phyloP scores from a whole-genome alignment of 805 yeast species.

The Candida dajiaensis region DNA sequence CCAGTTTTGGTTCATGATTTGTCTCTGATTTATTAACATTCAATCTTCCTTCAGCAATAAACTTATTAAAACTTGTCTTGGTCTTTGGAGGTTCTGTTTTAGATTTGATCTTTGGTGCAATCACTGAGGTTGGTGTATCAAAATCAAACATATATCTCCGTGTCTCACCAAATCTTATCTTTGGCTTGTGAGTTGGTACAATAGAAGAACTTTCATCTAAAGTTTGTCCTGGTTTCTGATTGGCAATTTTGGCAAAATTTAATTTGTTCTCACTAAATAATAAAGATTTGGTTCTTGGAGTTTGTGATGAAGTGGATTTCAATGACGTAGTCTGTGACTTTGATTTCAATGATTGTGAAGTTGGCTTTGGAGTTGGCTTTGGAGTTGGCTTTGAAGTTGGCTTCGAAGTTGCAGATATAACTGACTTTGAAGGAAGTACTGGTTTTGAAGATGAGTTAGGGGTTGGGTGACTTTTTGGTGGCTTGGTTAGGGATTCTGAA shows the following conservation, averaged over 20 bases:
- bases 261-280: neutral
- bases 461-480: too few relatives aligned
- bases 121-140: neutral
- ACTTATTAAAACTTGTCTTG: neutral
- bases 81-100: neutral
- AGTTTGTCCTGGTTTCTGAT: neutral
- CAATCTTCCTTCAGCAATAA: neutral
- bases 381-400: too few relatives aligned
- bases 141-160: neutral
- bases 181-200: neutral
- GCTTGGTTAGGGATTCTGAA: too few relatives aligned
- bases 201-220: neutral
- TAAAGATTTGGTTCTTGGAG: neutral
- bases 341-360: neutral
- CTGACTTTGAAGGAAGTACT: too few relatives aligned
- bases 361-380: neutral
- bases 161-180: neutral
- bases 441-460: too few relatives aligned
- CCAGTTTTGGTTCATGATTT: neutral
- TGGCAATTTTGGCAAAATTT: neutral
- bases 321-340: neutral
- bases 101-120: neutral
- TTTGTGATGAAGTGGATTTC: neutral
- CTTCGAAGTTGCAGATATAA: too few relatives aligned
- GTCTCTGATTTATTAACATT: too few relatives aligned